Conservation (phyloP, 805 yeast genomes). For the Naumovozyma dairenensis region DNA sequence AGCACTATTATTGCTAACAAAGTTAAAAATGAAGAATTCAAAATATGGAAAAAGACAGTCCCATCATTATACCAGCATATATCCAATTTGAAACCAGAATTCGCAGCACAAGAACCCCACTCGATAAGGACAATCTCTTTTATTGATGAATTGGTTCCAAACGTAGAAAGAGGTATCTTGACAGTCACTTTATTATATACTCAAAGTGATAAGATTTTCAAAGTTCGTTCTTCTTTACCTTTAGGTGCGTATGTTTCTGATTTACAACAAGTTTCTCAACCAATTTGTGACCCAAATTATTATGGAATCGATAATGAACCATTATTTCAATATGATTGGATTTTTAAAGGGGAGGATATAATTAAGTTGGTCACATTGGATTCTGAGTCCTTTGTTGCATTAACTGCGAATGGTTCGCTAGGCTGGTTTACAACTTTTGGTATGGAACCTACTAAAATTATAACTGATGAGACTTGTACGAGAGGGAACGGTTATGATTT, state of each 20-base stretch:
- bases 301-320: constrained; percentile 49
- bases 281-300: constrained; percentile 45
- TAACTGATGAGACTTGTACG: constrained; percentile 5
- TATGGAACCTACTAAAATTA: constrained; percentile 18
- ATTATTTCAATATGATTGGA: constrained; percentile 16
- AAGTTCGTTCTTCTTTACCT: constrained; percentile 22
- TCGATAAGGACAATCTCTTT: constrained; percentile 20
- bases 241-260: constrained; percentile 20
- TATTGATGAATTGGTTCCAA: constrained; percentile 17
- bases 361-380: constrained; percentile 14
- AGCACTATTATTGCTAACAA: constrained; percentile 30
- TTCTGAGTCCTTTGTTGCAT: constrained; percentile 22
- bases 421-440: constrained; percentile 25
- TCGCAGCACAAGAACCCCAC: constrained; percentile 16
- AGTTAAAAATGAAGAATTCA: constrained; percentile 64
- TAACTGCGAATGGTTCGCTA: constrained; percentile 23
- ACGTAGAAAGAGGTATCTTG: constrained; percentile 22
- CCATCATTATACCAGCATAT: constrained; percentile 53
- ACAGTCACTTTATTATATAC: constrained; percentile 20
- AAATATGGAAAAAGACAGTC: constrained; percentile 74
- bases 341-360: constrained; percentile 21
- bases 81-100: constrained; percentile 30
- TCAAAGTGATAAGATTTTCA: constrained; percentile 22
- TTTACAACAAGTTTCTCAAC: constrained; percentile 6
- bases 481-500: constrained; percentile 9